Base-by-base conservation (phyloP, 805 yeast species). In the Candida taoyuanica region DNA sequence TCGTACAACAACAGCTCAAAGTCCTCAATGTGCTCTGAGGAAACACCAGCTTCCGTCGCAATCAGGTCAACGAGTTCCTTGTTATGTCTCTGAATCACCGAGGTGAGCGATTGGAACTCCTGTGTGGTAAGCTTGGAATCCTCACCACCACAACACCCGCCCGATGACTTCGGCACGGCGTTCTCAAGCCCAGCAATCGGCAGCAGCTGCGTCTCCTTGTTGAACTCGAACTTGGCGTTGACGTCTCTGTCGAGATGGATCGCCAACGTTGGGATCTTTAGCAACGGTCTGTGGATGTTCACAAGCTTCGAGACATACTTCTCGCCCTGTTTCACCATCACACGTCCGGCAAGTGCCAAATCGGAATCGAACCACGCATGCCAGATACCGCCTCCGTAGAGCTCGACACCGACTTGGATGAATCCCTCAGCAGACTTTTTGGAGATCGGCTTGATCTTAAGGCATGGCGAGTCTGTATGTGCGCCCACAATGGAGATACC, bases 351-450 rank as follows among this genome's bases (percentile, higher is more conserved):
- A 43, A 88, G 67, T 27, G 91, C 73, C 50, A 93, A 71, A 59
- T 91, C 97, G 43, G 97, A 77, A 60, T 91, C 98, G 56, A 93
- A 91, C 97, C 98, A 91, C 5, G 96, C 77, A 58, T 86, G 96
- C 78, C 97, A 93, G 39, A 89, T 79, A 35, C 96, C 93, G 25
- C 98, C 98, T 40, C 98, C 98, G 55, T 91, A 91, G 34, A 81
- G 76, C 62, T 93, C 98, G 8, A 93, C 95, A 27, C 96, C 98
- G 15, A 93, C 78, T 59, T 89, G 96, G 39, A 78, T 71, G 53
- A 78, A 91, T 1, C 95, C 95, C 51, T 85, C 89, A 14, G 70
- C 65, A 9, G 65, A 60, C 49, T 74, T 76, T 55, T 80, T 78
- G 17, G 95, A 84, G 21, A 83, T 68, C 11, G 98, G 98, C 64